Base-by-base conservation (phyloP, 148 eudicot species). In the Vaccinium vitisidaea region DNA sequence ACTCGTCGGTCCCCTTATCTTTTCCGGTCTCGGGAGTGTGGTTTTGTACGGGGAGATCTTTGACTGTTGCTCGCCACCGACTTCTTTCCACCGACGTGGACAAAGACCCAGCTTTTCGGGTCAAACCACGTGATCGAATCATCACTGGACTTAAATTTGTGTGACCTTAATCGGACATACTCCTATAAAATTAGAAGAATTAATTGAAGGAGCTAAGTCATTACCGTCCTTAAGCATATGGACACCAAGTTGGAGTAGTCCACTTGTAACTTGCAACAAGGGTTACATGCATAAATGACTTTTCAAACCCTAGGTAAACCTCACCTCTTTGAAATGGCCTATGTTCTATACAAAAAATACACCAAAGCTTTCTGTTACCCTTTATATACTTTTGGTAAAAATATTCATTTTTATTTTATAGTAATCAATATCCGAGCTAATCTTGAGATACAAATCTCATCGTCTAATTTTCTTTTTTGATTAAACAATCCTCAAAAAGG, bases 91-190 rank as follows among this genome's bases (percentile, higher is more conserved):
- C 49, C 58, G 73, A 85, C 84, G 49, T 43, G 58, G 80, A 59
- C 39, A 53, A 49, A 6, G 84, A 76, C 87, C 81, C 70, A 25
- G 25, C 36, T 82, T 76, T 36, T 16, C 81, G 84, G 87, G 87
- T 85, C 84, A 76, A 81, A 69, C 65, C 83, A 85, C 50, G 61
- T 55, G 80, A 53, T 80, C 50, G 53, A 50, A 71, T 85, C 83
- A 25, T 32, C 56, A 61, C 50, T 0, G 55, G 55, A 59, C 27
- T 8, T 43, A 43, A 43, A 43, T 43, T 82, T 13, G 23, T 50
- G 76, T 15, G 56, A 48, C 14, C 53, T 9, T 59, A 43, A 43
- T 43, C 46, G 46, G 46, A 43, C 46, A 43, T 43, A 0, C 39
- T 36, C 2, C 3, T 36, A 36, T 3, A 43, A 5, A 43, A 43